Evolutionary conservation across 2,329 filamentous ascomycete genomes (phyloP), one percentile per base, ranked within the genome.

Genomic region (Ophiocordyceps camponoti-saundersi): DNA sequence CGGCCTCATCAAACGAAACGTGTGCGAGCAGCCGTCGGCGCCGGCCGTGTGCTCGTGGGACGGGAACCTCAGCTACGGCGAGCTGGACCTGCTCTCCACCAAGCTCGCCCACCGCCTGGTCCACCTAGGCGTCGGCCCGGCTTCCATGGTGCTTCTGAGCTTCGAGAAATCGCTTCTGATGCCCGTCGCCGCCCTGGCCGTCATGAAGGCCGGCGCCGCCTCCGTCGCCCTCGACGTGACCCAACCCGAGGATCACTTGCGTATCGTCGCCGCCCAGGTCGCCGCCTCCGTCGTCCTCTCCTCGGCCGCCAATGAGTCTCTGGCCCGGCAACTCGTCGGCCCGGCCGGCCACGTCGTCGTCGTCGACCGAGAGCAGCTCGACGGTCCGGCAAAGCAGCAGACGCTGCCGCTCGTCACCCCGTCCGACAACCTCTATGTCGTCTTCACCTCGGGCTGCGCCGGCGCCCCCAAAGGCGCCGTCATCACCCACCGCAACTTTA

Each of bases 401-500:
- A 43, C 22, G 16, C 47, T 53, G 1, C 51, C 51, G 1, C 45
- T 47, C n/a, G 47, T 49, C n/a, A 30, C 41, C 18, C 48, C 52
- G 10, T 48, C 46, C 2, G 47, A 50, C 29, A 32, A 48, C 5
- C 29, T 53, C n/a, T 48, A 48, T 18, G 66, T 72, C 51, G 68
- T 72, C 54, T 74, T 73, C 52, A 73, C 71, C n/a, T 73, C 70
- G 16, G 71, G 71, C 16, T 70, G 65, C 20, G 32, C 40, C 0
- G 71, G 71, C 4, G 58, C 59, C 32, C 71, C 71, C 2, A 74
- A 74, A 57, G 71, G 70, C 34, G 67, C 72, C n/a, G 60, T 71
- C 22, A 51, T 59, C 15, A 50, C 52, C 11, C 55, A 56, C 46
- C 48, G 46, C 2, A 50, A 50, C 21, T 50, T 53, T 23, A 46